Percentiles rank a stretch among this genome's conserved stretches.
phyloP scores from a whole-genome alignment of 1,139 yeast species.

The Candida sp. region DNA sequence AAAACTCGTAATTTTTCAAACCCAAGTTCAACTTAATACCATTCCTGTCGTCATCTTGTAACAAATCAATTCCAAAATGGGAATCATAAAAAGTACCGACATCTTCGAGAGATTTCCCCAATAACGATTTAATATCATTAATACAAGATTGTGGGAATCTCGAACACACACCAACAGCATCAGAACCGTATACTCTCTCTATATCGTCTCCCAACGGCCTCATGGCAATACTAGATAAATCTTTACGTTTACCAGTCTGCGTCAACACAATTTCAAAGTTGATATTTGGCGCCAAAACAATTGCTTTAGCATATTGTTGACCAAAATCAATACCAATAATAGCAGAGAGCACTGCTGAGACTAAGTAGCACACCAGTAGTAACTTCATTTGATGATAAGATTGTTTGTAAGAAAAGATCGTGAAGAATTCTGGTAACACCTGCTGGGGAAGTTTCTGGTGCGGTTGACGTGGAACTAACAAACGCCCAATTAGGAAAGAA shows the following conservation, averaged over 20 bases:
- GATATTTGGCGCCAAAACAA: slow-evolving; percentile 86
- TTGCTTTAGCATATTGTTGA: slow-evolving; percentile 83
- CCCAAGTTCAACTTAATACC: slow-evolving; percentile 53
- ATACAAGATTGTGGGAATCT: slow-evolving; percentile 74
- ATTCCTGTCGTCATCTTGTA: slow-evolving; percentile 34
- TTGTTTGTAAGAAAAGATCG: too few species aligned
- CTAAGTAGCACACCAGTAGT: slow-evolving; percentile 9
- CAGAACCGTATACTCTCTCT: slow-evolving; percentile 78
- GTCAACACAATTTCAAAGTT: slow-evolving; percentile 86
- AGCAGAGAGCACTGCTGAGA: slow-evolving; percentile 42
- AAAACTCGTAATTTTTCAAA: slow-evolving; percentile 40
- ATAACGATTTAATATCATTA: slow-evolving; percentile 62
- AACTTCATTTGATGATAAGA: too few species aligned
- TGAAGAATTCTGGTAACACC: too few species aligned
- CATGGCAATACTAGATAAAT: slow-evolving; percentile 21
- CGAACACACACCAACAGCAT: slow-evolving; percentile 66
- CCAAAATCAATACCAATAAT: slow-evolving; percentile 90
- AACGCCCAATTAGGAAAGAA: too few species aligned
- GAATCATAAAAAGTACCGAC: slow-evolving; percentile 41
- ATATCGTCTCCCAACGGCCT: slow-evolving; percentile 30
- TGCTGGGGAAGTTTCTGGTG: background rate
- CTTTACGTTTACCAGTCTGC: slow-evolving; percentile 90
- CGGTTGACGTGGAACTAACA: background rate
- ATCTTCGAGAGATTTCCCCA: slow-evolving; percentile 62
- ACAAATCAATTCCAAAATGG: slow-evolving; percentile 63